Base-by-base conservation (phyloP, 2,329 filamentous ascomycete species). In the Myrmaecium sp. region DNA sequence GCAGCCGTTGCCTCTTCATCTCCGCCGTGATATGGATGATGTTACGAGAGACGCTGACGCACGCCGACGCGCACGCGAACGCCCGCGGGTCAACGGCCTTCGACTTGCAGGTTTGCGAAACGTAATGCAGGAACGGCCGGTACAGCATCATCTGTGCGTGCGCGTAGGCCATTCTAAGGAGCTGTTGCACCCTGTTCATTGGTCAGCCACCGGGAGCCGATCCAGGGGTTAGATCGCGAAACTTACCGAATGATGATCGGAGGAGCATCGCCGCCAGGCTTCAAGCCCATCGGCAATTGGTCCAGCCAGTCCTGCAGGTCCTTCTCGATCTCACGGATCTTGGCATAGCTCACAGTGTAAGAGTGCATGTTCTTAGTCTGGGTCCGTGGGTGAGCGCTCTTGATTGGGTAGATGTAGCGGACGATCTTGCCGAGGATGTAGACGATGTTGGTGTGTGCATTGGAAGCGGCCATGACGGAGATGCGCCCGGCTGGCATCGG, bases 71-170 rank as follows among this genome's bases (percentile, higher is more conserved):
- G 41, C 78, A 86, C 8, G 77, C 76, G 44, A 82, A 86, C 2
- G 77, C 79, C 27, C 78, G 62, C 37, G 82, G 74, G 39, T 84
- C 78, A n/a, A 79, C 58, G 24, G 54, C 53, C 24, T 57, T 58
- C 5, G 55, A 55, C 30, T 51, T 50, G 35, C 54, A 54, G 12
- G 54, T 46, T 22, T 71, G 70, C 5, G 79, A 82, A 10, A 82
- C 72, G 38, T 86, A 89, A 45, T 89, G 81, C 8, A 89, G 55
- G 46, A 89, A 89, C 0, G 81, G 81, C 11, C 81, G 63, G 42
- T 89, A 89, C 2, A 89, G 56, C 42, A 89, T 71, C 47, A 89
- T 73, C 43, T 86, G 80, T 4, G 83, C 76, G 41, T 86, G 78
- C 2, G 76, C 77, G 44, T 79, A 86, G n/a, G 74, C 69, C 49